phyloP scores from a whole-genome alignment of 768 basidiomycete species.

The Boletus tylopilopsis region DNA sequence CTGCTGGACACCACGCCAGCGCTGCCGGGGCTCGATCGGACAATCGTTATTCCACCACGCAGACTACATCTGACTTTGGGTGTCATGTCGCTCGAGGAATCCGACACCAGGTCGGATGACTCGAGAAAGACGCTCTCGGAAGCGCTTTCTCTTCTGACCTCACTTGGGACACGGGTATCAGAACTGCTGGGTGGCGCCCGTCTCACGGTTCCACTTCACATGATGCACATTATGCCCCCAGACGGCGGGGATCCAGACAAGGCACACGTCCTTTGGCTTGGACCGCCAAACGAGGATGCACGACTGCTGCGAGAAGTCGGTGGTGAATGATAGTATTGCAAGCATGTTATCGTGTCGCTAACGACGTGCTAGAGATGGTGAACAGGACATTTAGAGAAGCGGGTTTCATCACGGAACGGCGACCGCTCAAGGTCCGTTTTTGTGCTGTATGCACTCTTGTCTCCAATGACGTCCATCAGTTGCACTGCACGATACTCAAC shows the following conservation, averaged over 20 bases:
- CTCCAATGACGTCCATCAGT: conserved; percentile 20
- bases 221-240: conserved; percentile 48
- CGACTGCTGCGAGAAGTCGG: conserved; percentile 30
- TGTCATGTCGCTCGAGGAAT: conserved; percentile 55
- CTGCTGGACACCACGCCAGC: conserved; percentile 24
- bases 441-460: background rate
- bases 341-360: background rate
- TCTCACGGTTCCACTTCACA: conserved; percentile 42
- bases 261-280: conserved; percentile 57
- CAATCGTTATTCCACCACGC: conserved; percentile 52
- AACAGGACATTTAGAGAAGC: conserved; percentile 36
- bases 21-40: conserved; percentile 51
- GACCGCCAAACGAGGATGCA: conserved; percentile 38
- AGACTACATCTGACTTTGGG: conserved; percentile 74
- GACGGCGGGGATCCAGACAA: conserved; percentile 33
- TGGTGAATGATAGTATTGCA: conserved; percentile 26
- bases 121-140: conserved; percentile 32
- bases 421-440: conserved; percentile 47
- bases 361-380: conserved; percentile 36
- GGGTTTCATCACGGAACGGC: conserved; percentile 43
- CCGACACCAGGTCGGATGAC: background rate
- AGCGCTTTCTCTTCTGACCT: conserved; percentile 43
- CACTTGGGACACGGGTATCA: conserved; percentile 37
- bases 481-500: conserved; percentile 52
- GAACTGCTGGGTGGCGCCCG: conserved; percentile 33